Base-by-base conservation (phyloP, 495 filamentous ascomycete genomes). In the Diplogelasinospora grovesii region DNA sequence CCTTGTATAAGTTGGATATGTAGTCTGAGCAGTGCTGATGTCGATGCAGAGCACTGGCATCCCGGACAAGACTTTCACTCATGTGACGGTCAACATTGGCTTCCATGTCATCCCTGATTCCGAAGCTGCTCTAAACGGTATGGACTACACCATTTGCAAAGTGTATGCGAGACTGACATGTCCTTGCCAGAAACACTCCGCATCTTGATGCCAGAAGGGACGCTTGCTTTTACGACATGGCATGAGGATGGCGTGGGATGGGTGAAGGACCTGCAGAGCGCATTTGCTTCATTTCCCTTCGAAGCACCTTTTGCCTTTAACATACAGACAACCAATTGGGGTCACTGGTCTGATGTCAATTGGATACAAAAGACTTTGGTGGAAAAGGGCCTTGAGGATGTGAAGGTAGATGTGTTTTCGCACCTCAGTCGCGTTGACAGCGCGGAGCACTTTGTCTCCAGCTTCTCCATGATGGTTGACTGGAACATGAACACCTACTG, bases 31-130 rank as follows among this genome's bases (percentile, higher is more conserved):
- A 16, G 18, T 10, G 21, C 38, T 44, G 26, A 43, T 15, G 22
- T 23, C 11, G 18, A 1, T 18, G 18, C 39, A 70, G 64, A 43
- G 61, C 21, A 63, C 50, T 10, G 53, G 40, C 0, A 52, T 70
- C 6, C 27, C 45, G 2, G 40, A 52, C 2, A 35, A 40, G 10
- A 46, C 43, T 4, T 70, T 68, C 46, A 61, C 57, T 6, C 63
- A 70, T 41, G 51, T 67, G 3, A 61, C 60, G 1, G 45, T 63
- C n/a, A 65, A 64, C 34, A 61, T 70, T 34, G 66, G 53, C 3
- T 61, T 67, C 34, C 66, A 70, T 32, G 45, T 68, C 9, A 53
- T 68, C 24, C 62, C 65, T 1, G 53, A 67, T 20, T 64, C 65
- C 7, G 54, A 60, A 20, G 54, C 52, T 1, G 66, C 63, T 1